Evolutionary conservation across 805 yeast genomes (phyloP), one percentile per base, ranked within the genome.

Genomic region (Ogataea nakhonphanomensis): DNA sequence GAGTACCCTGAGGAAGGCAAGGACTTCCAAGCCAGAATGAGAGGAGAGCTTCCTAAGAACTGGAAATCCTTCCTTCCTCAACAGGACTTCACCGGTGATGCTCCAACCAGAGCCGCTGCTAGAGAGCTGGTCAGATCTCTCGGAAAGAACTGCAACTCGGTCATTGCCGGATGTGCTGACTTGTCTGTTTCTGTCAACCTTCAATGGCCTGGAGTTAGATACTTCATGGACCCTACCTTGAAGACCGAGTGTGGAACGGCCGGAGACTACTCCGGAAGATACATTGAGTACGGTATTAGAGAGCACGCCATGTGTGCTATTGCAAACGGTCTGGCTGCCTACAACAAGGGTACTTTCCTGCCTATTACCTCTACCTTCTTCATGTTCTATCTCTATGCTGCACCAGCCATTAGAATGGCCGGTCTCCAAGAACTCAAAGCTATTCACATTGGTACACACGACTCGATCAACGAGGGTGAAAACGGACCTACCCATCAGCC

Each of bases 291-390:
- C 66, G 99, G 99, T 80, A 95, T 91, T 55, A 84, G 99, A 71
- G 99, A 91, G 76, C 98, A 93, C 70, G 97, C 86, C 66, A 89
- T 91, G 97, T 96, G 96, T 71, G 96, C 97, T 48, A 84, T 90
- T 66, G 78, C 90, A 79, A 91, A 93, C 71, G 99, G 99, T 80
- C 82, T 91, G 57, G 76, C 93, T 45, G 97, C 96, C 39, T 91
- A 70, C 64, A 84, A 81, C 74, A 96, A 95, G 66, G 98, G 96
- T 70, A 91, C 99, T 59, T 91, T 67, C 50, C 53, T 67, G 31
- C 70, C 71, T n/a, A 55, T 65, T 41, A 57, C 69, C 31, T 58
- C 72, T 33, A 52, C 67, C 1, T 67, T 91, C 88, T 78, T 91
- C 67, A 91, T 91, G 81, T 91, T 91, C 58, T 81, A 76, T 52